phyloP scores from a whole-genome alignment of 2,329 filamentous ascomycete species.

The Cercospora brassicicola region DNA sequence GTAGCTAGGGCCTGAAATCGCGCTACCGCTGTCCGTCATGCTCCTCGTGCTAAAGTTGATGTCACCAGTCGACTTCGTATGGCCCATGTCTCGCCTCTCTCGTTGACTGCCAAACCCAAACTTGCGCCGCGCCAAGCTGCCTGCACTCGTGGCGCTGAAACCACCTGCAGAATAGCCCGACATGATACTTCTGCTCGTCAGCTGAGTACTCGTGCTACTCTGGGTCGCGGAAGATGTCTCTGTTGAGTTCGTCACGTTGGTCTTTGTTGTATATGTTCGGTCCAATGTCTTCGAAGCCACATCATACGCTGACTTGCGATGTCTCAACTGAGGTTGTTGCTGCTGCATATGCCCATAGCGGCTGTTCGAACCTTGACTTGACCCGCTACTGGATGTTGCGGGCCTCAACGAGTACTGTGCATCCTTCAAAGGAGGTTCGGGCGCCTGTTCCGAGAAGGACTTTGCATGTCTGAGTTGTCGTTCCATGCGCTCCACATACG shows the following conservation, averaged over 20 bases:
- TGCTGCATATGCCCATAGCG: slow-evolving; percentile 45
- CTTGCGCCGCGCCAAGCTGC: slow-evolving; percentile 81
- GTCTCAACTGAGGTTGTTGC: slow-evolving; percentile 45
- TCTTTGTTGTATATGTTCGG: slow-evolving; percentile 85
- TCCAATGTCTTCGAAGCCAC: slow-evolving; percentile 67
- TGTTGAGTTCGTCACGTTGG: slow-evolving; percentile 76
- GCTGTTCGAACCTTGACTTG: slow-evolving; percentile 30
- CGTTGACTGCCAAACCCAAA: slow-evolving; percentile 47
- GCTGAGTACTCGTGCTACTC: slow-evolving; percentile 71
- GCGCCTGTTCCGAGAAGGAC: slow-evolving; percentile 45
- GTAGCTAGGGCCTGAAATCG: slow-evolving; percentile 54
- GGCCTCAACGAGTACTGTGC: slow-evolving; percentile 33
- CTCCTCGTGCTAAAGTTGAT: slow-evolving; percentile 36
- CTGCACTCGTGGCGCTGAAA: slow-evolving; percentile 92
- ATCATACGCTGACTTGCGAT: slow-evolving; percentile 77
- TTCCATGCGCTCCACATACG: slow-evolving; percentile 92
- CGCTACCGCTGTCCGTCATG: slow-evolving; percentile 58
- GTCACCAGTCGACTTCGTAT: slow-evolving; percentile 31
- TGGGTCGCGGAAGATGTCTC: slow-evolving; percentile 52
- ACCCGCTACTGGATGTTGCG: slow-evolving; percentile 33
- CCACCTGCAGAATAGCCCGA: slow-evolving; percentile 86
- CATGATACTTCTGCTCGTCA: slow-evolving; percentile 85
- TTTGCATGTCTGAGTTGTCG: slow-evolving; percentile 73
- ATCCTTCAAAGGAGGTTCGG: slow-evolving; percentile 36
- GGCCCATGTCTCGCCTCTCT: slow-evolving; percentile 28